Base-by-base conservation (phyloP, 441 rosid genomes). In the Erodium chrysanthum region DNA sequence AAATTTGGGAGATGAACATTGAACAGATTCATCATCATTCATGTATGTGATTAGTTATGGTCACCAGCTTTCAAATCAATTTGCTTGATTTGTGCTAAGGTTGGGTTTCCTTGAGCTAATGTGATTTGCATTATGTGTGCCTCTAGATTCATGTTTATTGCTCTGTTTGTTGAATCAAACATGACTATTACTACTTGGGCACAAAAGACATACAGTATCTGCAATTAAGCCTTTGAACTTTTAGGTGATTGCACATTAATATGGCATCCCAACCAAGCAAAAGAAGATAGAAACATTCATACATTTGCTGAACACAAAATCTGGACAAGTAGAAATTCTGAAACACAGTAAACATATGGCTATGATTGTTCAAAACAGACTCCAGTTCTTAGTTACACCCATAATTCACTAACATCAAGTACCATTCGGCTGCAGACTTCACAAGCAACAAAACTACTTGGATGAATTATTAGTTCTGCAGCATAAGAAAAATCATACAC, bases 21-120 rank as follows among this genome's bases (percentile, higher is more conserved):
- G 58, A 75, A 71, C 78, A 70, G 58, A 60, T 68, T 72, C 73
- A 69, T 42, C 6, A 5, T n/a, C n/a, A n/a, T n/a, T n/a, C 29
- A 9, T 77, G 75, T 60, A 5, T 70, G 77, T 75, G 76, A 70
- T 71, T 67, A 31, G 70, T 74, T 64, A 65, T 65, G 68, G 72
- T 70, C 77, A 75, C 65, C 44, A 67, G 8, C 66, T 72, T 66
- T 63, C 35, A 8, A 8, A 37, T 37, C 44, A 10, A 37, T 37
- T 37, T 8, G 44, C 4, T 27, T 63, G 6, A 12, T 22, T 29
- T 63, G 23, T 20, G 27, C 10, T 0, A 42, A 48, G 17, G 17
- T 48, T 48, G 20, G 3, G 56, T 14, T 48, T 48, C 20, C n/a
- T 23, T 52, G 60, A 18, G 33, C 33, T 29, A 29, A 29, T n/a